phyloP scores from a whole-genome alignment of 2,329 filamentous ascomycete genomes.

The Phoma herbarum region DNA sequence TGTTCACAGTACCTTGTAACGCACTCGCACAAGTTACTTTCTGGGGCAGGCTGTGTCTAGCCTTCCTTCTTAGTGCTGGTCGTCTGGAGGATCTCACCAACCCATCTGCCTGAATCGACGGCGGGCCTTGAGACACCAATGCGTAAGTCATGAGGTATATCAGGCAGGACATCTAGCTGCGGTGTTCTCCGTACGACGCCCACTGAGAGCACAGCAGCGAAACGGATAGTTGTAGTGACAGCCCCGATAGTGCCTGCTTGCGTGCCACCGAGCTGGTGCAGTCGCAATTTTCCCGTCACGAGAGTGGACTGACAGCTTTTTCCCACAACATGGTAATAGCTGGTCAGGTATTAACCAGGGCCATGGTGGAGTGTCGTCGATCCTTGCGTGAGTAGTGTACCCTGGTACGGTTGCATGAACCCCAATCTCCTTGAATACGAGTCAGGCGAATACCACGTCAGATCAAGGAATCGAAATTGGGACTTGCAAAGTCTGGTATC shows the following conservation, averaged over 20 bases:
- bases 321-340: conserved; percentile 10
- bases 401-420: conserved; percentile 10
- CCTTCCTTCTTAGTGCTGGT: background rate
- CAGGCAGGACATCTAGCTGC: background rate
- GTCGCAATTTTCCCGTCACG: background rate
- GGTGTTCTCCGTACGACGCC: background rate
- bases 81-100: background rate
- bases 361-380: background rate
- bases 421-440: conserved; percentile 14
- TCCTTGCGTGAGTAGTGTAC: conserved; percentile 11
- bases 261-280: conserved; percentile 4
- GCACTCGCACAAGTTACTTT: background rate
- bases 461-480: background rate
- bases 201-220: background rate
- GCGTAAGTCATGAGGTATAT: conserved; percentile 1
- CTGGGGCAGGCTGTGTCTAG: background rate
- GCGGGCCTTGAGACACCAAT: background rate
- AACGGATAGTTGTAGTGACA: conserved; percentile 6
- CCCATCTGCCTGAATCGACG: background rate
- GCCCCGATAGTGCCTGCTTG: background rate
- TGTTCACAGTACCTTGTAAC: background rate
- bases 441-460: conserved; percentile 7
- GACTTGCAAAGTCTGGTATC: conserved; percentile 1
- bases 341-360: conserved; percentile 1
- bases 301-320: conserved; percentile 4